A percentile compares a stretch with the other conserved stretches of the same genome.
Conservation (phyloP, 2,329 filamentous ascomycete genomes). For the Monascus ruber region DNA sequence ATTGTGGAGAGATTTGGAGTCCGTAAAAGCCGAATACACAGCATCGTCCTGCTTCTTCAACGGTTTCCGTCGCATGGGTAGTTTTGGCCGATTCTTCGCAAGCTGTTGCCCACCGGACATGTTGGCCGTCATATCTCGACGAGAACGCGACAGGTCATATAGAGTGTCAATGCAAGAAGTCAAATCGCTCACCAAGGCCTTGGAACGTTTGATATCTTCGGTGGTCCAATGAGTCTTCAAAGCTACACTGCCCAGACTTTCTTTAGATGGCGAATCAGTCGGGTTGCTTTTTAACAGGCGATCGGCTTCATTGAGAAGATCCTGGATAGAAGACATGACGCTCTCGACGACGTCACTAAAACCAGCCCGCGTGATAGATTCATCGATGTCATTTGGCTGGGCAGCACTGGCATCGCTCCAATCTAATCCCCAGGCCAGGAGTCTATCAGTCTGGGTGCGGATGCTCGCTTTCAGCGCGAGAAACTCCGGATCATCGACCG, state of each 20-base stretch:
- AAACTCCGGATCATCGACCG: conserved; percentile 40
- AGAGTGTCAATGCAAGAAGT: conserved; percentile 54
- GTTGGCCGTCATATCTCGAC: conserved; percentile 35
- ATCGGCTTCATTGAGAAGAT: conserved; percentile 51
- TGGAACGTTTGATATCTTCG: conserved; percentile 44
- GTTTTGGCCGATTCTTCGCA: conserved; percentile 12
- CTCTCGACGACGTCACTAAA: conserved; percentile 53
- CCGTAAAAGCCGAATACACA: conserved; percentile 12
- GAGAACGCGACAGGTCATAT: conserved; percentile 50
- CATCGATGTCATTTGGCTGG: conserved; percentile 50
- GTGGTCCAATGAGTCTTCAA: conserved; percentile 36
- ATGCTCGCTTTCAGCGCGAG: conserved; percentile 48
- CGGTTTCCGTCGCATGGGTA: conserved; percentile 15
- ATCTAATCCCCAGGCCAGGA: conserved; percentile 54
- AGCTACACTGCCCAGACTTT: conserved; percentile 19
- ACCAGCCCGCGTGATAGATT: conserved; percentile 49
- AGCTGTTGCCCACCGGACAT: conserved; percentile 23
- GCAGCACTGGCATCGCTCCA: conserved; percentile 52
- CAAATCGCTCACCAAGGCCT: conserved; percentile 48
- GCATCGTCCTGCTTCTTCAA: conserved; percentile 15
- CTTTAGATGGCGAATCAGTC: conserved; percentile 18
- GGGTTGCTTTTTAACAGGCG: conserved; percentile 37
- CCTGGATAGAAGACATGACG: conserved; percentile 53
- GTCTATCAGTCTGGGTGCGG: conserved; percentile 51
- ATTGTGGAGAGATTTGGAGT: conserved; percentile 20